Evolutionary conservation across 768 basidiomycete genomes (phyloP), one percentile per base, ranked within the genome.

Genomic region (Rhodotorula graminis): DNA sequence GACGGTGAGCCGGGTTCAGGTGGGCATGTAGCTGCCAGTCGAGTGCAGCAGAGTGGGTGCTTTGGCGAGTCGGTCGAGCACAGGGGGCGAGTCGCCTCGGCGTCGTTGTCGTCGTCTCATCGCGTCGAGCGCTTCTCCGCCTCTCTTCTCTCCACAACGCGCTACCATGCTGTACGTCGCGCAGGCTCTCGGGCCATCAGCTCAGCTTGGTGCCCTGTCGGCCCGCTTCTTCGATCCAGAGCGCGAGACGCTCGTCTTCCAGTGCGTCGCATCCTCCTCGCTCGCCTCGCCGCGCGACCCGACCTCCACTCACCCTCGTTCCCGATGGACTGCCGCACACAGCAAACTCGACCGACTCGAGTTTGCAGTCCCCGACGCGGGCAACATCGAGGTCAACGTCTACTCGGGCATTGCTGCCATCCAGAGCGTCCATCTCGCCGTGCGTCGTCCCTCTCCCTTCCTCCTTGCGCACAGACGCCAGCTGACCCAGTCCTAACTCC

Each of bases 81-180:
- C n/a, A n/a, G n/a, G n/a, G 37, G 37, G 37, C 4, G 37, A 4
- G 37, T 37, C 37, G 37, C 37, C 37, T 37, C 37, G 37, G 37
- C 37, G 37, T 37, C 37, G 37, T 9, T 37, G 37, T 4, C 37
- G 37, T 37, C 37, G 37, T 9, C 9, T 37, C 37, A 37, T 37
- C 37, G 37, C 37, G 37, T 37, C 37, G 37, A 37, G 37, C 5
- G 9, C 5, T 44, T 44, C 60, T 0, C 29, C 60, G 15, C 18
- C 44, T 5, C 42, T 14, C 27, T 16, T 12, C 40, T 44, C 40
- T 27, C 58, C 8, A 27, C 33, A n/a, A 8, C n/a, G 29, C 31
- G n/a, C 67, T 3, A 11, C 60, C 11, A 78, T 78, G 77, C 71
- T 76, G 31, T 78, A 76, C 62, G 70, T 75, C 18, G 77, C 75